A percentile compares a stretch with the other conserved stretches of the same genome.
phyloP scores from a whole-genome alignment of 2,329 filamentous ascomycete genomes.

The Claviceps citrina region DNA sequence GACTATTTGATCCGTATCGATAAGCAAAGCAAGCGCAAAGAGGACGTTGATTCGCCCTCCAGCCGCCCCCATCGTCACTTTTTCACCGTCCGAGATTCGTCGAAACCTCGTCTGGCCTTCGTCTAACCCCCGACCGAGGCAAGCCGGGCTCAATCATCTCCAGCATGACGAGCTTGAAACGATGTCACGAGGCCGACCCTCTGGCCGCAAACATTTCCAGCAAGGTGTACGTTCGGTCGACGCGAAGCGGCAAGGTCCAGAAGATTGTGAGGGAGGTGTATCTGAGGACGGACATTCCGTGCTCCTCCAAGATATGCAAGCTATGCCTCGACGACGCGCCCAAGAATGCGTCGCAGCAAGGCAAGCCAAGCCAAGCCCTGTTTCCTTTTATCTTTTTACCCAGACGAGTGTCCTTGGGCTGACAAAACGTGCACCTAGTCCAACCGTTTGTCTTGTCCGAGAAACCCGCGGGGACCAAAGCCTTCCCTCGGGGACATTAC shows the following conservation, averaged over 20 bases:
- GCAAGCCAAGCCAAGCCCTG: too few relatives aligned
- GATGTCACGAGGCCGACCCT: slow-evolving; percentile 36
- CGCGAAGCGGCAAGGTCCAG: slow-evolving; percentile 90
- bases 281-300: slow-evolving; percentile 89
- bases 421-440: slow-evolving; percentile 31
- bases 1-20: slow-evolving; percentile 18
- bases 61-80: too few relatives aligned
- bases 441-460: slow-evolving; percentile 78
- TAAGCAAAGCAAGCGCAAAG: slow-evolving; percentile 14
- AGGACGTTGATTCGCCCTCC: slow-evolving; percentile 11
- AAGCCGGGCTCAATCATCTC: not conserved
- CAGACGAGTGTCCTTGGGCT: too few relatives aligned
- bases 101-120: slow-evolving; percentile 9
- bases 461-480: slow-evolving; percentile 67
- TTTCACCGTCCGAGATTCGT: too few relatives aligned
- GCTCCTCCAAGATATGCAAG: slow-evolving; percentile 78
- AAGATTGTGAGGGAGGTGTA: slow-evolving; percentile 98
- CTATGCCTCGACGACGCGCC: slow-evolving; percentile 61
- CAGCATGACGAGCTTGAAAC: slow-evolving; percentile 51
- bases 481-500: slow-evolving; percentile 79
- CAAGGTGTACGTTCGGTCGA: slow-evolving; percentile 91
- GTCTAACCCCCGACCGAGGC: too few relatives aligned
- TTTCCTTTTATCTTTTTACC: too few relatives aligned
- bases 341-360: slow-evolving; percentile 60
- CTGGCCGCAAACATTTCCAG: slow-evolving; percentile 65